Base-by-base conservation (phyloP, 441 rosid genomes). In the Erodium chrysanthum region DNA sequence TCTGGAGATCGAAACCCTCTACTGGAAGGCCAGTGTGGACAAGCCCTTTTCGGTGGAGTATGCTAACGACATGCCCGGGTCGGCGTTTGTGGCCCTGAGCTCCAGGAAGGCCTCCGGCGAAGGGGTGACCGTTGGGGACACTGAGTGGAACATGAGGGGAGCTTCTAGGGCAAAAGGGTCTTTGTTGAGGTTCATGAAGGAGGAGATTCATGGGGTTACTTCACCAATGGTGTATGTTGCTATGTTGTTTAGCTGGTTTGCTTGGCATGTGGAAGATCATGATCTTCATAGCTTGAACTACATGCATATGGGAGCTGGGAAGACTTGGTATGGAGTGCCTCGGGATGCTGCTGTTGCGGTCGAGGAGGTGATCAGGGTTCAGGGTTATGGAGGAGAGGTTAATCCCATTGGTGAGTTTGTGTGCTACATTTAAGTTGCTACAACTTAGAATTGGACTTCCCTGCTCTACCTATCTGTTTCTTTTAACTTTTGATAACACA, bases 201-300 rank as follows among this genome's bases (percentile, higher is more conserved):
- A 95, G 77, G 99, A 91, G 77, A 95, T 95, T 71, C 99, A 94
- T 1, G 97, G 97, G 31, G 99, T 91, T 37, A 95, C 99, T 66
- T 95, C 99, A 10, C 97, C 97, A 0, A 95, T 95, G 99, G 90
- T 95, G 56, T 95, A 95, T 73, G 52, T 95, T 25, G 97, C 97
- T 33, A 95, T 95, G 97, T 74, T 91, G 88, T 95, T 95, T 73
- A 95, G 99, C 77, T 95, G 97, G 99, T 95, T 95, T 65, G 99
- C 99, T 79, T 95, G 97, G 99, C 99, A 95, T 72, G 97, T 88
- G 2, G 97, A 95, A 81, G 99, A 95, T 72, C 97, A 95, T 72
- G 97, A 91, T 72, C 84, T 95, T 67, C 97, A 95, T 67, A 95
- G 99, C 87, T 86, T 95, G 74, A 95, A 91, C 84, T 95, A 91